Percentiles rank a stretch among this genome's conserved stretches.
phyloP scores from a whole-genome alignment of 257 asterid species.

The Hygrophila difformis region DNA sequence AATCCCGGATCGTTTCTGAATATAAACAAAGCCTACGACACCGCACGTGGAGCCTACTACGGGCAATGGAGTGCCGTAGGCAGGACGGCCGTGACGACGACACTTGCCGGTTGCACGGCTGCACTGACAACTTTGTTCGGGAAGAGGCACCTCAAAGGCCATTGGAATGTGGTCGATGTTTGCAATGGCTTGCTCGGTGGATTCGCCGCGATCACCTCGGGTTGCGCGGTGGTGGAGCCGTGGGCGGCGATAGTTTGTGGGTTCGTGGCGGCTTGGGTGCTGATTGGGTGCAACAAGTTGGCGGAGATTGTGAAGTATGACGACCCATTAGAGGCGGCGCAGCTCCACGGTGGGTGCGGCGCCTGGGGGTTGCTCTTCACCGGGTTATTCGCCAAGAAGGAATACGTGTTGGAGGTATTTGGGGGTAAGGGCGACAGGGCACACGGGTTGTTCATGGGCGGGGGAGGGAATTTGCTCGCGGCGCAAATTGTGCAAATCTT shows the following conservation, averaged over 20 bases:
- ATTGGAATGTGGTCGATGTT: slow-evolving; percentile 59
- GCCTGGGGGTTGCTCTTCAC: slow-evolving; percentile 64
- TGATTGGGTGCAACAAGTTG: slow-evolving; percentile 46
- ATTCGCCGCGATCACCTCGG: slow-evolving; percentile 63
- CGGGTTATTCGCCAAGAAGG: slow-evolving; percentile 41
- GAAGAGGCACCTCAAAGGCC: slow-evolving; percentile 46
- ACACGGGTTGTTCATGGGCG: slow-evolving; percentile 64
- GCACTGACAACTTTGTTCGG: slow-evolving; percentile 54
- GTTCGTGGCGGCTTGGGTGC: slow-evolving; percentile 49
- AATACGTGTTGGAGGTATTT: slow-evolving; percentile 40
- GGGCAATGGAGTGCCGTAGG: slow-evolving; percentile 76
- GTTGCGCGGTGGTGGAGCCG: slow-evolving; percentile 61
- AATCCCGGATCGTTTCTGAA: slow-evolving; percentile 58
- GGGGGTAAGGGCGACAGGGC: slow-evolving; percentile 34
- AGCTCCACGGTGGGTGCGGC: slow-evolving; percentile 65
- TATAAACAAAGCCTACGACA: slow-evolving; percentile 35
- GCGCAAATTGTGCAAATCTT: slow-evolving; percentile 48
- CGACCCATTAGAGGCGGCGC: slow-evolving; percentile 65
- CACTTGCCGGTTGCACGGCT: slow-evolving; percentile 61
- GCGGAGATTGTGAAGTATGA: slow-evolving; percentile 45
- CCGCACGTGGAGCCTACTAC: slow-evolving; percentile 22
- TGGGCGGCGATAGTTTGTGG: slow-evolving; percentile 76
- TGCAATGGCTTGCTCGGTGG: slow-evolving; percentile 64
- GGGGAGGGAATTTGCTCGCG: slow-evolving; percentile 56
- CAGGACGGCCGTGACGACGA: slow-evolving; percentile 67